phyloP scores from a whole-genome alignment of 169 alveolate genomes.

The Eimeria acervulina region DNA sequence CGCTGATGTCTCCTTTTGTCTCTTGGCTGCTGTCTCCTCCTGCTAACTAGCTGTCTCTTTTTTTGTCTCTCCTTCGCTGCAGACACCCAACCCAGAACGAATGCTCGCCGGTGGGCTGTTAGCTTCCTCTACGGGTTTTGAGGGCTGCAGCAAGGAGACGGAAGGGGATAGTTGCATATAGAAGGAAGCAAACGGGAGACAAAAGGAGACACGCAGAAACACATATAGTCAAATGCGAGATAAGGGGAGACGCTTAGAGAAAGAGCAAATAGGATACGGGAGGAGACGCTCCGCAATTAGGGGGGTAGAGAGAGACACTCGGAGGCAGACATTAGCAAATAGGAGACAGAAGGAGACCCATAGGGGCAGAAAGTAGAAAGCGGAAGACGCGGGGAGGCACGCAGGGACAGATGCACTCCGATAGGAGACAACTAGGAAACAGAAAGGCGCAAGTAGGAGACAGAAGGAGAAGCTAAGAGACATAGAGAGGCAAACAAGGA shows the following conservation, averaged over 20 bases:
- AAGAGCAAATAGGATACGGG: too few relatives aligned
- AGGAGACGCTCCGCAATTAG: not conserved
- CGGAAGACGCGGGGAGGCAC: too few relatives aligned
- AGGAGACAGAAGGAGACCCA: constrained; percentile 30
- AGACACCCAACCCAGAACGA: not conserved
- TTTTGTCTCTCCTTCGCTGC: too few relatives aligned
- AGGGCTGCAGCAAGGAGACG: too few relatives aligned
- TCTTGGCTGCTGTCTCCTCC: not conserved
- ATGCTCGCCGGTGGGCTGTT: constrained; percentile 1
- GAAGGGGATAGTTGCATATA: not conserved
- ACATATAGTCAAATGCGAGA: too few relatives aligned
- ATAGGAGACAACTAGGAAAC: not conserved
- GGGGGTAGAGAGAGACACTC: not conserved
- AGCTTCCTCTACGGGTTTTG: too few relatives aligned
- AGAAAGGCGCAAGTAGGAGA: not conserved
- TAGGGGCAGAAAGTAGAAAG: too few relatives aligned
- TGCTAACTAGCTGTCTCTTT: too few relatives aligned
- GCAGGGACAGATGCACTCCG: too few relatives aligned
- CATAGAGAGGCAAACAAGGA: too few relatives aligned
- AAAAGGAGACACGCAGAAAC: not conserved
- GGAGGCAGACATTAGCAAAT: not conserved
- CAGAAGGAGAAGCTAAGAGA: not conserved
- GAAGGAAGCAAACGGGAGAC: not conserved
- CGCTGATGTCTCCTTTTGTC: constrained; percentile 17
- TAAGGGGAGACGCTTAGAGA: too few relatives aligned